Evolutionary conservation across 2,329 filamentous ascomycete genomes (phyloP).

Genomic region (Didymella pomorum): DNA sequence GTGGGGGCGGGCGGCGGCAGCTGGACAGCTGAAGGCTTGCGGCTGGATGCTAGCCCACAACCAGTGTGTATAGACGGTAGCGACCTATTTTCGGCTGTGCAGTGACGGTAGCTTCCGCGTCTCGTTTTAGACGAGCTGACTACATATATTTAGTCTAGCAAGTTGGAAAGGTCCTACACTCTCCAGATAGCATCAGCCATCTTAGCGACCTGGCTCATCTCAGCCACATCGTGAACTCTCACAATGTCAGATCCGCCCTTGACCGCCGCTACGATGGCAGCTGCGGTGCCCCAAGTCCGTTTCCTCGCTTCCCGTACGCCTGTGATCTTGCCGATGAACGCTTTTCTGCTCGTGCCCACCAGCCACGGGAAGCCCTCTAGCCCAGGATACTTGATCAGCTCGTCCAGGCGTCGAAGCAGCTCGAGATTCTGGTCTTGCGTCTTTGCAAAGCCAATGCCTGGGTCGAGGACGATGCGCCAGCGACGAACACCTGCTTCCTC

Average conservation of each 20-base stretch:
- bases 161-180: slow-evolving; percentile 1
- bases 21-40: slow-evolving; percentile 4
- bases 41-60: slow-evolving; percentile 8
- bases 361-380: slow-evolving; percentile 83
- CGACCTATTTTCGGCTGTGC: slow-evolving; percentile 8
- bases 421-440: slow-evolving; percentile 80
- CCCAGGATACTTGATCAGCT: slow-evolving; percentile 60
- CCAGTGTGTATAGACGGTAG: slow-evolving; percentile 1
- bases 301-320: slow-evolving; percentile 74
- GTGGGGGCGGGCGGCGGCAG: neutral
- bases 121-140: neutral
- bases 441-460: slow-evolving; percentile 94
- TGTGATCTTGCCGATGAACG: slow-evolving; percentile 84
- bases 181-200: slow-evolving; percentile 96
- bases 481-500: slow-evolving; percentile 81
- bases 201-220: slow-evolving; percentile 83
- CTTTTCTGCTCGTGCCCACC: slow-evolving; percentile 86
- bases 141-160: neutral
- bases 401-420: slow-evolving; percentile 72
- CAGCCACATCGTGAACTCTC: slow-evolving; percentile 85
- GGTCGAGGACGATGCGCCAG: slow-evolving; percentile 95
- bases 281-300: slow-evolving; percentile 85
- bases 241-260: slow-evolving; percentile 90
- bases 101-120: neutral
- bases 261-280: slow-evolving; percentile 84